Evolutionary conservation across 2,329 filamentous ascomycete species (phyloP).

Genomic region (Alternaria dauci): DNA sequence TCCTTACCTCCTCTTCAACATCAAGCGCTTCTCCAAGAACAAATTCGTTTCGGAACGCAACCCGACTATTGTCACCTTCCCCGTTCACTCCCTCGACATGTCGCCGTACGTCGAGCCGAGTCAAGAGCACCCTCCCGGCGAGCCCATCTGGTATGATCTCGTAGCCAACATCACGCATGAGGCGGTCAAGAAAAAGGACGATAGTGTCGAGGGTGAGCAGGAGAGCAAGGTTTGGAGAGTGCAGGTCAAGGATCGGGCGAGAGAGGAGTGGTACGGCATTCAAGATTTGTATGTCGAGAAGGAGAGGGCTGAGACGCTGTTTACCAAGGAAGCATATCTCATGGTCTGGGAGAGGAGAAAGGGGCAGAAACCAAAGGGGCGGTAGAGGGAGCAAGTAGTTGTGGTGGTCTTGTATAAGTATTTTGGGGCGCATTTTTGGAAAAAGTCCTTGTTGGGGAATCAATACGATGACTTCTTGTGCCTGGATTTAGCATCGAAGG

Average conservation of each 20-base stretch:
- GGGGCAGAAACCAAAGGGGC: slow-evolving; percentile 18
- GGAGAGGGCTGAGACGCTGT: slow-evolving; percentile 86
- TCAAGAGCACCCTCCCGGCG: slow-evolving; percentile 72
- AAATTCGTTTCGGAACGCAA: slow-evolving; percentile 97
- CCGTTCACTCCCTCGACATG: slow-evolving; percentile 84
- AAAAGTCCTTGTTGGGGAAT: neutral
- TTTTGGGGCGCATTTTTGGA: neutral
- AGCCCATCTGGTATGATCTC: slow-evolving; percentile 93
- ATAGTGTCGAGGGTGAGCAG: slow-evolving; percentile 85
- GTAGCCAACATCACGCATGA: slow-evolving; percentile 94
- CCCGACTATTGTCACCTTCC: slow-evolving; percentile 97
- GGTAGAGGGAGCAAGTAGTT: neutral
- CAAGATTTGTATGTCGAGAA: slow-evolving; percentile 94
- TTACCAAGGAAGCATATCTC: slow-evolving; percentile 91
- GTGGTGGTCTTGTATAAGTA: neutral
- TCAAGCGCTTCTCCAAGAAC: slow-evolving; percentile 96
- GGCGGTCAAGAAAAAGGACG: slow-evolving; percentile 78
- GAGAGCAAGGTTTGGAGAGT: slow-evolving; percentile 97
- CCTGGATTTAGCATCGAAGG: neutral
- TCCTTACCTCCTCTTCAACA: slow-evolving; percentile 89
- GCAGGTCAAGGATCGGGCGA: slow-evolving; percentile 81
- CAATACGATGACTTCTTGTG: neutral
- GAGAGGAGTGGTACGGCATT: slow-evolving; percentile 88
- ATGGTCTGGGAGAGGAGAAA: slow-evolving; percentile 94
- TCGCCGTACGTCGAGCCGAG: slow-evolving; percentile 91